Percentiles rank a stretch among this genome's conserved stretches.
phyloP scores from a whole-genome alignment of 495 filamentous ascomycete genomes.

The Amorphotheca resinae region DNA sequence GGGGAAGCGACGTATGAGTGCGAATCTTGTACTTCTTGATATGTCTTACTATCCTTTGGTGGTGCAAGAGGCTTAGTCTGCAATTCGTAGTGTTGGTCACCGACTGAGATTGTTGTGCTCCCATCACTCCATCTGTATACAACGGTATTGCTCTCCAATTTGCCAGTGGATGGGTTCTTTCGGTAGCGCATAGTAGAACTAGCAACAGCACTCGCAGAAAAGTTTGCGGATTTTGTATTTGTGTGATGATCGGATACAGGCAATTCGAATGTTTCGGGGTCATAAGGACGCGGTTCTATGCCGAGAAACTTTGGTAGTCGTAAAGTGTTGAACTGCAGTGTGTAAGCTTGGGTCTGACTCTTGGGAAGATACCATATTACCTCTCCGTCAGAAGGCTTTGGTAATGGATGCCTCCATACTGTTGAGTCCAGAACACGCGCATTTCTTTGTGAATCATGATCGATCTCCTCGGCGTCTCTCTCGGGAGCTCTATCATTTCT shows the following conservation, averaged over 20 bases:
- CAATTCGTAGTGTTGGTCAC: slow-evolving; percentile 69
- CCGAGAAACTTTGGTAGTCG: slow-evolving; percentile 70
- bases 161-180: slow-evolving; percentile 12
- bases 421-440: slow-evolving; percentile 43
- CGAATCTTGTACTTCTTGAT: slow-evolving; percentile 58
- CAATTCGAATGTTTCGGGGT: slow-evolving; percentile 54
- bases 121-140: slow-evolving; percentile 22
- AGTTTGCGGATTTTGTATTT: slow-evolving; percentile 17
- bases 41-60: slow-evolving; percentile 36
- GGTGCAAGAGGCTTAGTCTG: slow-evolving; percentile 64
- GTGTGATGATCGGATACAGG: slow-evolving; percentile 38
- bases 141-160: slow-evolving; percentile 20
- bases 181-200: slow-evolving; percentile 37
- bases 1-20: slow-evolving; percentile 76
- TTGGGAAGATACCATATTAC: slow-evolving; percentile 22
- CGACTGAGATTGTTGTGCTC: slow-evolving; percentile 49
- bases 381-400: slow-evolving; percentile 57
- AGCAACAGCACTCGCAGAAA: slow-evolving; percentile 49
- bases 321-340: slow-evolving; percentile 57
- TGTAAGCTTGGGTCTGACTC: neutral
- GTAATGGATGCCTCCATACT: slow-evolving; percentile 54
- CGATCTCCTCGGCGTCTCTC: slow-evolving; percentile 34
- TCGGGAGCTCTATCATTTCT: slow-evolving; percentile 20
- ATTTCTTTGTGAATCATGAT: slow-evolving; percentile 33
- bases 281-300: slow-evolving; percentile 61